phyloP scores from a whole-genome alignment of 192 early-diverging fungal genomes.

The Kickxella alabastrina region DNA sequence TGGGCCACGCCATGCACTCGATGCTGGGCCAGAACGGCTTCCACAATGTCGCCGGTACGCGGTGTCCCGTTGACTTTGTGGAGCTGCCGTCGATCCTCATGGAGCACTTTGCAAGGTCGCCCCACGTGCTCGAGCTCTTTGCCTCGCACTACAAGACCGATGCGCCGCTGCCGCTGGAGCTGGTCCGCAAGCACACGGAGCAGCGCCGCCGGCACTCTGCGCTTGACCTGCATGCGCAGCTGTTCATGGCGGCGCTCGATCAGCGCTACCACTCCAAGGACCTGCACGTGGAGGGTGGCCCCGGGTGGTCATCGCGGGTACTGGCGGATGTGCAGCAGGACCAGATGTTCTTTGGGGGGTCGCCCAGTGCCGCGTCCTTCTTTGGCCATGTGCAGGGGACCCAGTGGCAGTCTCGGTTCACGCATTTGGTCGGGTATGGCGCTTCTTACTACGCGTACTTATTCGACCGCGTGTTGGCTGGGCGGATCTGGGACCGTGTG shows the following conservation, averaged over 20 bases:
- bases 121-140: constrained; percentile 68
- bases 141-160: constrained; percentile 72
- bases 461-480: constrained; percentile 79
- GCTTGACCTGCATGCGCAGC: constrained; percentile 81
- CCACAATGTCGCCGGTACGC: constrained; percentile 94
- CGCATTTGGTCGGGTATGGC: constrained; percentile 88
- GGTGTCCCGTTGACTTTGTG: constrained; percentile 94
- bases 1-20: constrained; percentile 99
- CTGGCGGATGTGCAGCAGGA: constrained; percentile 60
- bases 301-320: constrained; percentile 45
- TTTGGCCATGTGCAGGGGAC: constrained; percentile 71
- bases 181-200: constrained; percentile 54
- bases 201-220: constrained; percentile 59
- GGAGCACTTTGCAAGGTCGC: constrained; percentile 83
- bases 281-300: constrained; percentile 16
- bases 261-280: constrained; percentile 77
- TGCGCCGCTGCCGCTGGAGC: constrained; percentile 55
- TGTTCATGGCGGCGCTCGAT: constrained; percentile 88
- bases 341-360: constrained; percentile 31
- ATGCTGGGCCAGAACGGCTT: constrained; percentile 93
- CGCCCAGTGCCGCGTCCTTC: constrained; percentile 41
- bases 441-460: constrained; percentile 95
- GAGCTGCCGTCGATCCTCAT: constrained; percentile 95
- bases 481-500: constrained; percentile 66
- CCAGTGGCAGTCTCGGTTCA: constrained; percentile 88